Conservation (phyloP, 164 flowering plant genomes). For the Platanus orientalis region DNA sequence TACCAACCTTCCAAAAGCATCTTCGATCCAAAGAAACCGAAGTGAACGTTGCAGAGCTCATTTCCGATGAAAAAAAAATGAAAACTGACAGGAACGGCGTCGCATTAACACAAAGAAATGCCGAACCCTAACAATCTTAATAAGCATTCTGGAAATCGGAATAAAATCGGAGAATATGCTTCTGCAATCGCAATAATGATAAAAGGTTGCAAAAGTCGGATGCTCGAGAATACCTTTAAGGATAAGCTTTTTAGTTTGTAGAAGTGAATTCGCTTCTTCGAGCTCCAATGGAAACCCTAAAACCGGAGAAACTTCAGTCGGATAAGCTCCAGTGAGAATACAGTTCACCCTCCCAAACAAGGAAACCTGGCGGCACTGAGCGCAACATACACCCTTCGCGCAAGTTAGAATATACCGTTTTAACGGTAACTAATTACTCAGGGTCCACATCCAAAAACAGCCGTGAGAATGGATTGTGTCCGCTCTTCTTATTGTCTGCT, state of each 20-base stretch:
- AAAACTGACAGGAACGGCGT: neutral
- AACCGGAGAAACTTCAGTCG: no score
- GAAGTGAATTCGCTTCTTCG: neutral
- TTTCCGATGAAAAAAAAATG: conserved; percentile 10
- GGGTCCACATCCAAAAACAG: no score
- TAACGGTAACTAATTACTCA: no score
- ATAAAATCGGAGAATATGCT: conserved; percentile 9
- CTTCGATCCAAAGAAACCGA: conserved; percentile 28
- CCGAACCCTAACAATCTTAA: neutral
- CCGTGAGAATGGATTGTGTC: no score
- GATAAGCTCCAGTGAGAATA: no score
- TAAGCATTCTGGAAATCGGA: neutral
- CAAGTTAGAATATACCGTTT: no score
- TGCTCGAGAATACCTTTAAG: conserved; percentile 3
- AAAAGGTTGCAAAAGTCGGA: neutral
- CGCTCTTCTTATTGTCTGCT: no score
- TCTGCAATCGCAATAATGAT: neutral
- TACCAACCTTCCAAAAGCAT: conserved; percentile 33
- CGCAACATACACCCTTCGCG: no score
- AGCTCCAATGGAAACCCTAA: no score
- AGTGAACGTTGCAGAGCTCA: conserved; percentile 33
- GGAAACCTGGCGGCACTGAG: no score
- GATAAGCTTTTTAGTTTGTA: neutral
- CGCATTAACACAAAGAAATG: neutral
- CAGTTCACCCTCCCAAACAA: no score